A percentile compares a stretch with the other conserved stretches of the same genome.
These are phyloP conservation scores for Ustilago esculenta DNA, from an alignment of 1,284 basidiomycete species.

Conservation along the genomic window DNA sequence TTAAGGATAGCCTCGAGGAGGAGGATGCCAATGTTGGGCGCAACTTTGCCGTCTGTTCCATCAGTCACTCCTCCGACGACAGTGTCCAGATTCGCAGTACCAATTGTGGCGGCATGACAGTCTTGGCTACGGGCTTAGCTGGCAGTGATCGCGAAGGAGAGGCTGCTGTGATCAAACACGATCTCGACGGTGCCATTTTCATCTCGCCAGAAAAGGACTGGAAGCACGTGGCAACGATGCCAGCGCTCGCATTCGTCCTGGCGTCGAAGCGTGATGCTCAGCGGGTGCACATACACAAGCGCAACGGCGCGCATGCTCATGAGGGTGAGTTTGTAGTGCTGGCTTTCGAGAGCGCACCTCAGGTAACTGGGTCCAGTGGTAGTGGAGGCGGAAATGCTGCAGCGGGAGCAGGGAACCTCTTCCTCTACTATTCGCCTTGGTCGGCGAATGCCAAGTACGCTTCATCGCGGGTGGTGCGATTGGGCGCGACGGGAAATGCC, in stretches of 20 bases:
- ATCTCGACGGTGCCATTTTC: slow-evolving; percentile 84
- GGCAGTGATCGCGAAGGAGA: not conserved
- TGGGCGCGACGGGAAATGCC: slow-evolving; percentile 12
- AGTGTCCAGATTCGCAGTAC: not conserved
- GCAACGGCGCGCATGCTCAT: not conserved
- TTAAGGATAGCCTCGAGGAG: slow-evolving; percentile 83
- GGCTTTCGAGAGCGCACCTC: slow-evolving; percentile 50
- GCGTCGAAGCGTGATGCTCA: slow-evolving; percentile 77
- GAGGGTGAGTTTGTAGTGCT: slow-evolving; percentile 27
- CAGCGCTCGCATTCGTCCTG: slow-evolving; percentile 90
- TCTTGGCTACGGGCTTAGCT: slow-evolving; percentile 19
- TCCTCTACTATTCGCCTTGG: slow-evolving; percentile 45
- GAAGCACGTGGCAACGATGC: slow-evolving; percentile 81
- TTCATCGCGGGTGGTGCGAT: slow-evolving; percentile 37
- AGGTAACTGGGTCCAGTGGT: slow-evolving; percentile 18
- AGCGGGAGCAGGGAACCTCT: slow-evolving; percentile 52
- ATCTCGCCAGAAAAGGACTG: slow-evolving; percentile 70
- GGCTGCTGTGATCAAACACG: slow-evolving; percentile 76
- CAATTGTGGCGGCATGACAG: not conserved
- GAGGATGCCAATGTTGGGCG: slow-evolving; percentile 79
- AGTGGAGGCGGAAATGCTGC: not conserved
- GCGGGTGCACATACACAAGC: slow-evolving; percentile 46
- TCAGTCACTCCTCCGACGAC: not conserved
- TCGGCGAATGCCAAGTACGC: slow-evolving; percentile 16
- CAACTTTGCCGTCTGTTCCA: slow-evolving; percentile 72